Base-by-base conservation (phyloP, 192 early-diverging fungal species). In the Lobosporangium transversale region DNA sequence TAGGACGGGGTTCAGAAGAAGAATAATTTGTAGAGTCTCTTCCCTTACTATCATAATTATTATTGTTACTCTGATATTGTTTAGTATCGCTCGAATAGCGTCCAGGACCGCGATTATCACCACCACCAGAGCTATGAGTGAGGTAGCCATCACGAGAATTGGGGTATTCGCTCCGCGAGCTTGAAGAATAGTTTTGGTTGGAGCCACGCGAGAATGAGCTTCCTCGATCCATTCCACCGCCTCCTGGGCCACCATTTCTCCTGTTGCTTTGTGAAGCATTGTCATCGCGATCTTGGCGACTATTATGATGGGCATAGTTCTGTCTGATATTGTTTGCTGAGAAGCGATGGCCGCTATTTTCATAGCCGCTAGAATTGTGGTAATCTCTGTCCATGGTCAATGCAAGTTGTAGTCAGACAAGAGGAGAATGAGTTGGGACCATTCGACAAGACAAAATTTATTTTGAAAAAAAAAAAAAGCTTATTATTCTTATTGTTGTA, bases 221-320 rank as follows among this genome's bases (percentile, higher is more conserved):
- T 40, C 37, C 37, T 10, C 37, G 37, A 40, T 40, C 14, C 37
- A 40, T 40, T 40, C 37, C 47, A 15, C 47, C 47, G 8, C 7
- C 47, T 7, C 47, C 21, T 49, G 11, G 11, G 8, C 14, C 47
- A 49, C 21, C 21, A 21, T n/a, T n/a, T 21, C 21, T n/a, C 20
- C 47, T 7, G 6, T 23, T 49, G 47, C 18, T 21, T 15, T 23
- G 40, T 12, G 40, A 42, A 42, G 40, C 7, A n/a, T 49, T 23
- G 20, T 49, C 7, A n/a, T 49, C 20, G 47, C 20, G 20, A 49
- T n/a, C 20, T 8, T 15, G 6, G n/a, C 20, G n/a, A 15, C 47
- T n/a, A 49, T n/a, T n/a, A 49, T 40, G 14, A 40, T 40, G 37
- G 37, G 37, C n/a, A n/a, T 40, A 40, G 37, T 40, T 40, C 47